Base-by-base conservation (phyloP, 2,329 filamentous ascomycete genomes). In the Claviceps arundinis region DNA sequence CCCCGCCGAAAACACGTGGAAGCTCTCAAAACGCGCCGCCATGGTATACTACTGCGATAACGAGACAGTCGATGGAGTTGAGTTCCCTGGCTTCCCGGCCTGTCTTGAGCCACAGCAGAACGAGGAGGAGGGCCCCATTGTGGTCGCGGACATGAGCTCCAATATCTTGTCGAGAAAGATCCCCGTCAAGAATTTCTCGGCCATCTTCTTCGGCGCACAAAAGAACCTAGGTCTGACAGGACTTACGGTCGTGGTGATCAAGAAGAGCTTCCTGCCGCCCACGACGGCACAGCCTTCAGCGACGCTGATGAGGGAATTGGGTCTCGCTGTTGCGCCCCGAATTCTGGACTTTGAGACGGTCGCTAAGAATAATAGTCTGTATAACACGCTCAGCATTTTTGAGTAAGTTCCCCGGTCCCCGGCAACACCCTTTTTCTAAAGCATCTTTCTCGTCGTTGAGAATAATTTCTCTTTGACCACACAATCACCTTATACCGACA, bases 321-420 rank as follows among this genome's bases (percentile, higher is more conserved):
- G 80, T 19, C 73, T 95, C n/a, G 81, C 87, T 1, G 78, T 93
- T 42, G 82, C 84, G 0, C 89, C 91, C 2, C 79, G 87, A 17
- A 79, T 96, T 44, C 73, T 97, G 47, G 80, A 87, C 57, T 97
- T 91, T 64, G 84, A 89, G 56, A 89, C 80, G 0, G 85, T 93
- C 58, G 84, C 87, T 42, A 94, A 94, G 75, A 94, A 94, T 72
- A 93, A 95, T 72, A 93, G 86, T 60, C 76, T 97, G 30, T 97
- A 97, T 73, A 97, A 97, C 70, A 97, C 91, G 0, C 73, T 97
- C 11, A 90, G 88, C 62, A 95, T 97, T 62, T 95, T 97, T 62
- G 90, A 81, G 79, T 81, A 66, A 63, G 77, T 69, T 34, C 30
- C 9, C 30, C 4, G 9, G 30, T 34, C 30, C 9, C 30, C 4